Evolutionary conservation across 768 basidiomycete species (phyloP), one percentile per base, ranked within the genome.

Genomic region (Lactarius hengduanensis): DNA sequence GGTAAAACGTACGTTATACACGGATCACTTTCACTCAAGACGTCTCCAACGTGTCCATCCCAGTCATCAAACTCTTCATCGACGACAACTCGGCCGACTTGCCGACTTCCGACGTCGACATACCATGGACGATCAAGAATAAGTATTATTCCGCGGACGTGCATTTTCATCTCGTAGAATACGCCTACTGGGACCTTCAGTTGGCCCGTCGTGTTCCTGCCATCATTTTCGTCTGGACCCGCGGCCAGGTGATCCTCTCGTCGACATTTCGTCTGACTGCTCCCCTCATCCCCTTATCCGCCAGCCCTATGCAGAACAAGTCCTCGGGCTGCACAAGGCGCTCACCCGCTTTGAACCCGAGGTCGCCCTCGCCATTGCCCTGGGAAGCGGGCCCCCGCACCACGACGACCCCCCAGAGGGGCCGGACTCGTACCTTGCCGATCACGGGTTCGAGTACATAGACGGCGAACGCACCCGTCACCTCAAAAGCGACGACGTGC

Each of bases 91-190:
- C 55, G 50, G 62, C 54, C 54, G 59, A 63, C 6, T 45, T 66
- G 10, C 54, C 69, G 20, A 3, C 63, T 13, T 57, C 59, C 13
- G 62, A 63, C 16, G n/a, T 38, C 7, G 50, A 53, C 32, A 76
- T 90, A 38, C 87, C 88, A 11, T 93, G 90, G 91, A 89, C 84
- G 50, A 89, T 93, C 67, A 76, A 77, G 60, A 93, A 93, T 79
- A 88, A 84, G 74, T 94, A 94, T 76, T 94, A 94, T 77, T 84
- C 84, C 16, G 92, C 92, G 1, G 79, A 83, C 65, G 88, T 94
- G 8, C 85, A 86, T 67, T 92, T 94, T 73, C 77, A 84, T 40
- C 77, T 81, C 13, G 81, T 81, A 62, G 77, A 81, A 20, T 74
- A 85, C 61, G 76, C 78, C 36, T 78, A 80, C 13, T 78, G 84